Conservation (phyloP, 225 moss, liverwort and hornwort species). For the Physcomitrium patens region DNA sequence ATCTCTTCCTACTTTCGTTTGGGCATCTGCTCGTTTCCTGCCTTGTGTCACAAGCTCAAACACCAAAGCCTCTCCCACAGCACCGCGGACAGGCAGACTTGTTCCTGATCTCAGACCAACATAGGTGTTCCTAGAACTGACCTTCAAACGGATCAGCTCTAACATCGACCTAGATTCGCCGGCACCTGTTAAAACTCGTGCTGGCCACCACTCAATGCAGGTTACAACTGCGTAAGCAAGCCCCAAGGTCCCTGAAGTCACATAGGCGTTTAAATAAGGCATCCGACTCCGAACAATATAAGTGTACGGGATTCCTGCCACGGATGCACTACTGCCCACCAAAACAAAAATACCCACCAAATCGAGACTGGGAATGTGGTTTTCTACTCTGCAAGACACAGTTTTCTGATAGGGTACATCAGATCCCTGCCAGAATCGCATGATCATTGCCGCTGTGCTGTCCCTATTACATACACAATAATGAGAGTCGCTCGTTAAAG, state of each 20-base stretch:
- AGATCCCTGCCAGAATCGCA: no score
- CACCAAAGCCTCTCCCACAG: constrained; percentile 30
- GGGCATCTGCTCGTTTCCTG: no score
- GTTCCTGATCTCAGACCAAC: constrained; percentile 27
- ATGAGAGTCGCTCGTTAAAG: no score
- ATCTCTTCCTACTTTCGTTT: background rate
- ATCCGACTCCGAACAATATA: constrained; percentile 13
- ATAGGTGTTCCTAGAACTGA: background rate
- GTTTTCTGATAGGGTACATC: no score
- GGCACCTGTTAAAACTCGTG: constrained; percentile 23
- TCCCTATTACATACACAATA: no score
- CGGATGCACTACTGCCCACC: constrained; percentile 7
- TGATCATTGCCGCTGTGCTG: no score
- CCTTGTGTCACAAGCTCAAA: background rate
- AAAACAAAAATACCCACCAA: constrained; percentile 25
- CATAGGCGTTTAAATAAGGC: constrained; percentile 23
- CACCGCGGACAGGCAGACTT: constrained; percentile 16
- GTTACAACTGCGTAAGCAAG: constrained; percentile 31
- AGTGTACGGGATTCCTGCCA: constrained; percentile 33
- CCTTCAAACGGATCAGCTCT: constrained; percentile 17
- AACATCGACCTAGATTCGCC: constrained; percentile 28
- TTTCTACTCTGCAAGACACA: constrained; percentile 11
- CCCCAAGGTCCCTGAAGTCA: constrained; percentile 17
- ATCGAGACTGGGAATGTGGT: constrained; percentile 22
- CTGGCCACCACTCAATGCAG: constrained; percentile 35